These are phyloP conservation scores for Ophiocordyceps camponoti-saundersi DNA, from an alignment of 2,329 filamentous ascomycete species.

Conservation along the genomic window DNA sequence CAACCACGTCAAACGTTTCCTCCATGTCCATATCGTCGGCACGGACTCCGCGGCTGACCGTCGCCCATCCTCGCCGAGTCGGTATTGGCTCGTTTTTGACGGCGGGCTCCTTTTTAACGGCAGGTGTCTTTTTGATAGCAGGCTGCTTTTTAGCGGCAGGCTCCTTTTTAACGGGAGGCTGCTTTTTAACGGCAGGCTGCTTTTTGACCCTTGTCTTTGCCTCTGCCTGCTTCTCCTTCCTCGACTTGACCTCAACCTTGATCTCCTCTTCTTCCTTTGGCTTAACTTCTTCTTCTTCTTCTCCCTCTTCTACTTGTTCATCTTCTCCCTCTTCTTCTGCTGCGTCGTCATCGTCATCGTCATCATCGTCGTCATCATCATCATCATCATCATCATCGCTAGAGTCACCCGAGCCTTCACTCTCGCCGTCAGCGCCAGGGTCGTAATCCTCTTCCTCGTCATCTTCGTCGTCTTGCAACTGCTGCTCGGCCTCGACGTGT, in stretches of 20 bases:
- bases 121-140: too few species aligned
- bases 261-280: constrained; percentile 5
- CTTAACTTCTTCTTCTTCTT: constrained; percentile 6
- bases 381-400: constrained; percentile 36
- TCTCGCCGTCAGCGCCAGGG: constrained; percentile 42
- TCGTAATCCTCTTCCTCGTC: constrained; percentile 52
- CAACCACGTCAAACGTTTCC: constrained; percentile 16
- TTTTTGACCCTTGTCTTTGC: constrained; percentile 4
- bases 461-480: constrained; percentile 41
- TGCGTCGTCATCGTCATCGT: constrained; percentile 21
- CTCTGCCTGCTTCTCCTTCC: constrained; percentile 3
- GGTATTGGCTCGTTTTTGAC: constrained; percentile 1
- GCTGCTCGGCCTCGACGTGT: constrained; percentile 32
- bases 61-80: constrained; percentile 15
- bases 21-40: constrained; percentile 14
- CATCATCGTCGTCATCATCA: constrained; percentile 26
- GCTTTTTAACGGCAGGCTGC: neutral
- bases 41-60: constrained; percentile 9
- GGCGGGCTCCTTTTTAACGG: neutral
- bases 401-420: constrained; percentile 35
- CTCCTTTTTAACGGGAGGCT: neutral
- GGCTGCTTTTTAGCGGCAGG: too few species aligned
- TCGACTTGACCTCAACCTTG: constrained; percentile 4
- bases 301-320: constrained; percentile 6
- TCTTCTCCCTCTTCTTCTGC: constrained; percentile 17